Conservation (phyloP, 148 eudicot genomes). For the Silene conica region DNA sequence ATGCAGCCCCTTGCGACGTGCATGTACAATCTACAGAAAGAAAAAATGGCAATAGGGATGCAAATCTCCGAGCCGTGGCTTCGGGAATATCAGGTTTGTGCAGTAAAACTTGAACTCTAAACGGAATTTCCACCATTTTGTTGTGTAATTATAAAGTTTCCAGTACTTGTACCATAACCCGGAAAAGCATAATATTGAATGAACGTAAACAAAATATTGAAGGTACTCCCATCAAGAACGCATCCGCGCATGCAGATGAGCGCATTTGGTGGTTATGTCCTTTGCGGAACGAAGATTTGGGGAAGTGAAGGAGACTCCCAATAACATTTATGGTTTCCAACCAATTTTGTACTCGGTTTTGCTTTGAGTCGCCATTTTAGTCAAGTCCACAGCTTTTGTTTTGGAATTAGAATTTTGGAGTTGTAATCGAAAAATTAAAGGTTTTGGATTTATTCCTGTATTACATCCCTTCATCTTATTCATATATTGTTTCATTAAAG, state of each 20-base stretch:
- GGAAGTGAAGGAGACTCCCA: constrained; percentile 18
- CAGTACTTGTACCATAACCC: background rate
- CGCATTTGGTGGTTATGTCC: constrained; percentile 78
- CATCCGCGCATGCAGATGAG: constrained; percentile 99
- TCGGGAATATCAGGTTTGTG: constrained; percentile 95
- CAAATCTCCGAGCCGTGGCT: constrained; percentile 94
- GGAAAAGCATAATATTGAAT: background rate
- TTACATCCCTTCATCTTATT: too few species aligned
- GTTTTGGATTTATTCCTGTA: too few species aligned
- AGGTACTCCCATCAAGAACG: constrained; percentile 97
- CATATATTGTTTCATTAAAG: too few species aligned
- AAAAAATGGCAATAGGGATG: constrained; percentile 78
- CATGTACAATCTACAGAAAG: constrained; percentile 82
- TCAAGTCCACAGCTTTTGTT: too few species aligned
- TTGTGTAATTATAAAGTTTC: background rate
- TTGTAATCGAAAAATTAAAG: too few species aligned
- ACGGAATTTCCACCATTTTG: background rate
- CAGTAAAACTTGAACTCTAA: background rate
- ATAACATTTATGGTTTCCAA: constrained; percentile 2
- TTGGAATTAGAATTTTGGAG: too few species aligned
- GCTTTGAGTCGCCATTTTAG: background rate
- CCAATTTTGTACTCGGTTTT: background rate
- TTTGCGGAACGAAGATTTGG: constrained; percentile 70
- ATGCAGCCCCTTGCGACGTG: constrained; percentile 90
- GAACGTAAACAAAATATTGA: constrained; percentile 7